Evolutionary conservation across 371 early-diverging fungal genomes (phyloP), one percentile per base, ranked within the genome.

Genomic region (Batrachochytrium dendrobatidis): DNA sequence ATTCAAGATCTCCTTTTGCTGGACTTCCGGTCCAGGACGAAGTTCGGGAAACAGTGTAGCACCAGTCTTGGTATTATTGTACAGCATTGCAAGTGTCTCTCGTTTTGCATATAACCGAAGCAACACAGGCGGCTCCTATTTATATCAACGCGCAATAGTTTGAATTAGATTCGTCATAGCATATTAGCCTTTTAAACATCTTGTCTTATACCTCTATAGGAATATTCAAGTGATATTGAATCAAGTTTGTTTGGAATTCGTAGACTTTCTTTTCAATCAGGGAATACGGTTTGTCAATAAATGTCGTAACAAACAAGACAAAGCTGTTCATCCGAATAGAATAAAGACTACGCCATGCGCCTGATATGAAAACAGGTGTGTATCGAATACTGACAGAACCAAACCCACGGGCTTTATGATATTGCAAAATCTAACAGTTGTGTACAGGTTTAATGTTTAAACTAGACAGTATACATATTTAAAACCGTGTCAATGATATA

Each of bases 41-140:
- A 79, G 63, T 33, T 71, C 72, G 10, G 79, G 82, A 53, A 79
- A 79, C 35, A 79, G 68, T 18, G 76, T 75, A 35, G 59, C 51
- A 5, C 79, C 79, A n/a, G 75, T 73, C 51, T 74, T 77, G 63
- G 75, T 73, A 57, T 81, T 79, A 50, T 74, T 70, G 60, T 79
- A 77, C 28, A 81, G 65, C 70, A 79, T 66, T 3, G 75, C 76
- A 2, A 81, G 66, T 1, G 77, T 77, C 50, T 81, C 79, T n/a
- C 82, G 68, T 56, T 79, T 81, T 5, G 79, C 82, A 64, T 70
- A 81, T 6, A 74, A 66, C 2, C 82, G 68, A 8, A 81, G 66
- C 12, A 79, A 71, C 10, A 75, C 63, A 0, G 78, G 79, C 10
- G 76, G 74, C 62, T 79, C 79, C 77, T 80, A 48, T 20, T 17